Percentiles rank a stretch among this genome's conserved stretches.
phyloP scores from a whole-genome alignment of 306 rosid species.

The Inga laurina region DNA sequence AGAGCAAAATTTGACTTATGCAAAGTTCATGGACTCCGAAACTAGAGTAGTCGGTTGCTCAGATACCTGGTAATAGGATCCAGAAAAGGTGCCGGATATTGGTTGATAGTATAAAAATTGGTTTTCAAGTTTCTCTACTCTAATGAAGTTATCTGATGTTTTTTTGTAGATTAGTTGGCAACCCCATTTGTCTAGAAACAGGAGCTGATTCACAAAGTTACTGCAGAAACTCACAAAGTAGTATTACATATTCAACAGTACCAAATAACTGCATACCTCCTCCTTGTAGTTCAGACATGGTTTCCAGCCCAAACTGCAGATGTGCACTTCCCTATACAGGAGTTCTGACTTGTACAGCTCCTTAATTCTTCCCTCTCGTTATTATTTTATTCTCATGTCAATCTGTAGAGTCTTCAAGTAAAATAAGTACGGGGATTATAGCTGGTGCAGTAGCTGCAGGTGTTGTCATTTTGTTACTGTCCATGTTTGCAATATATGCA shows the following conservation, averaged over 20 bases:
- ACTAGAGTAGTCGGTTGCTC: no score
- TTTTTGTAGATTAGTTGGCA: slow-evolving; percentile 54
- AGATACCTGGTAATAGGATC: no score
- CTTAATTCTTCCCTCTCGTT: slow-evolving; percentile 17
- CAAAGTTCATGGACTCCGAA: no score
- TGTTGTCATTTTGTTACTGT: slow-evolving; percentile 45
- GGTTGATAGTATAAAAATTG: no score
- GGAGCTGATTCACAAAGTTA: slow-evolving; percentile 29
- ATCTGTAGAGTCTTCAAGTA: slow-evolving; percentile 28
- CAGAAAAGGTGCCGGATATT: no score
- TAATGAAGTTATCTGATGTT: slow-evolving; percentile 19
- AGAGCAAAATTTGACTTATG: no score
- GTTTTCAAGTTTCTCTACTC: slow-evolving; percentile 16
- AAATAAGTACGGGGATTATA: slow-evolving; percentile 36
- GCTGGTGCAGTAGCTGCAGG: slow-evolving; percentile 70
- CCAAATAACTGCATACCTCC: slow-evolving; percentile 36
- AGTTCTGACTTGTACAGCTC: slow-evolving; percentile 49
- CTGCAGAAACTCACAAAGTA: slow-evolving; percentile 35
- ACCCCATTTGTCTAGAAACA: slow-evolving; percentile 47
- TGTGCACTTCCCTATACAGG: slow-evolving; percentile 71
- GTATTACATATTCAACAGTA: slow-evolving; percentile 34
- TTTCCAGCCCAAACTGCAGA: slow-evolving; percentile 67
- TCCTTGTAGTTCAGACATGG: slow-evolving; percentile 39
- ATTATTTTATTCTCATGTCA: background rate
- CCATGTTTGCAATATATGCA: slow-evolving; percentile 54